Conservation (phyloP, 768 basidiomycete genomes). For the Gloeopeniophorella convolvens region DNA sequence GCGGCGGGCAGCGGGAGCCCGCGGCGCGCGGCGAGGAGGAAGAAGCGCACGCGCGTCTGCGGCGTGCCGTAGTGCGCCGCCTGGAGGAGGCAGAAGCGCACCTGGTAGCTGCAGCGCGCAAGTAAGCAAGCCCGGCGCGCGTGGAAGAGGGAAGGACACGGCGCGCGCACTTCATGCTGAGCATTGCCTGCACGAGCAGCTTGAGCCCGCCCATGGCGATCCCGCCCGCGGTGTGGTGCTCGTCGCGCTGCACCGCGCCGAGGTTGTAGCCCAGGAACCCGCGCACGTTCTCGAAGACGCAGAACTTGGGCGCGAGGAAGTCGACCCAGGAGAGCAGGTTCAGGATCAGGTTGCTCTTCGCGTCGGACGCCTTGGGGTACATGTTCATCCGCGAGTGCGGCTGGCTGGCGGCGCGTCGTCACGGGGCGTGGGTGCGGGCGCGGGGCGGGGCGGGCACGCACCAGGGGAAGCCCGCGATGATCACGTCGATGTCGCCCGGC, state of each 20-base stretch:
- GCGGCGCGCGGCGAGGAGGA: conserved; percentile 38
- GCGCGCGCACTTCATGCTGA: conserved; percentile 54
- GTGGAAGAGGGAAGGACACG: not conserved
- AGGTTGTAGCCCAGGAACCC: conserved; percentile 39
- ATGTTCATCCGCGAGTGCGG: conserved; percentile 69
- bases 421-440: not conserved
- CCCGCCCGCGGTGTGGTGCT: conserved; percentile 50
- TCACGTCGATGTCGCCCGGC: conserved; percentile 50
- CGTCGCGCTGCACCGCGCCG: conserved; percentile 30
- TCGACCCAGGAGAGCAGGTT: conserved; percentile 45
- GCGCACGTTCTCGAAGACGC: conserved; percentile 44
- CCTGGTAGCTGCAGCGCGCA: conserved; percentile 34
- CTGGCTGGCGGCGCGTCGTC: conserved; percentile 41
- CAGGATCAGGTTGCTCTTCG: conserved; percentile 62
- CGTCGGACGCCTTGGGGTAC: conserved; percentile 59
- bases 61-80: conserved; percentile 44
- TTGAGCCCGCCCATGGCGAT: conserved; percentile 72
- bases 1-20: conserved; percentile 33
- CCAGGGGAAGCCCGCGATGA: conserved; percentile 77
- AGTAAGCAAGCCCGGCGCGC: not conserved
- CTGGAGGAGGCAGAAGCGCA: conserved; percentile 38
- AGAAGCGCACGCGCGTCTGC: conserved; percentile 41
- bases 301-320: conserved; percentile 35
- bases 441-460: conserved; percentile 22
- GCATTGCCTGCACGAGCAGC: conserved; percentile 50